These are phyloP conservation scores for Monosporascus sp. DNA, from an alignment of 2,329 filamentous ascomycete genomes.

Conservation along the genomic window DNA sequence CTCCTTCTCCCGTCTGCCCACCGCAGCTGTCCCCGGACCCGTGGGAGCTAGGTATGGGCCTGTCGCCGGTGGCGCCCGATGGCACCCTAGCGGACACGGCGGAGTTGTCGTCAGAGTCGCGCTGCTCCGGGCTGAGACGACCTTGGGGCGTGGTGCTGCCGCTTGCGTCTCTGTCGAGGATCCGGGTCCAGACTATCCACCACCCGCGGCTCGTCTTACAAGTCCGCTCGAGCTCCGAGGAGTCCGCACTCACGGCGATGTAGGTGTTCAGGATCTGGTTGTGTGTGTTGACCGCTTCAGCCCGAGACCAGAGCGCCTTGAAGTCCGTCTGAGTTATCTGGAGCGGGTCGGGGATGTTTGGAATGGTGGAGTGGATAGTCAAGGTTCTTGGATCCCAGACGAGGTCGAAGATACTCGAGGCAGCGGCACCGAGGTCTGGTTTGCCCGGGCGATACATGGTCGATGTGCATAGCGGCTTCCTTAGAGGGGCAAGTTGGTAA, in stretches of 20 bases:
- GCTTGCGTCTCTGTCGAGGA: slow-evolving; percentile 30
- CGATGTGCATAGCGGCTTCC: slow-evolving; percentile 50
- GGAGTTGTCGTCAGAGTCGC: background rate
- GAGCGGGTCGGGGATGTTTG: slow-evolving; percentile 54
- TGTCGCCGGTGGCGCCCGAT: background rate
- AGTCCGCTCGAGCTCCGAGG: slow-evolving; percentile 51
- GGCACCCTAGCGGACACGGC: no score
- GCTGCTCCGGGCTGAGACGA: background rate
- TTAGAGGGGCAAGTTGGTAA: slow-evolving; percentile 53
- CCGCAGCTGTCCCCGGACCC: no score
- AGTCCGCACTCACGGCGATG: slow-evolving; percentile 36
- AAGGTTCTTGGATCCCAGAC: slow-evolving; percentile 54
- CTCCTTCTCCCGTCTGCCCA: background rate
- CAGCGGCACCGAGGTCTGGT: slow-evolving; percentile 30
- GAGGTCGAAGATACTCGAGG: slow-evolving; percentile 52
- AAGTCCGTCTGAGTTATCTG: slow-evolving; percentile 17
- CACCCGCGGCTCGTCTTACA: slow-evolving; percentile 62
- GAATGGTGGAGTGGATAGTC: slow-evolving; percentile 58
- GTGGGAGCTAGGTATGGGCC: no score
- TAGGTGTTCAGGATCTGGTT: slow-evolving; percentile 57
- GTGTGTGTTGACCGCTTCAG: slow-evolving; percentile 61
- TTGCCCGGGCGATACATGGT: slow-evolving; percentile 52
- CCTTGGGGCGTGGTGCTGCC: background rate
- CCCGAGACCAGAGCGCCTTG: slow-evolving; percentile 45
- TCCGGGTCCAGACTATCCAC: slow-evolving; percentile 64